These are phyloP conservation scores for Helianthus tuberosus DNA, from an alignment of 129 eudicot species.

Conservation along the genomic window DNA sequence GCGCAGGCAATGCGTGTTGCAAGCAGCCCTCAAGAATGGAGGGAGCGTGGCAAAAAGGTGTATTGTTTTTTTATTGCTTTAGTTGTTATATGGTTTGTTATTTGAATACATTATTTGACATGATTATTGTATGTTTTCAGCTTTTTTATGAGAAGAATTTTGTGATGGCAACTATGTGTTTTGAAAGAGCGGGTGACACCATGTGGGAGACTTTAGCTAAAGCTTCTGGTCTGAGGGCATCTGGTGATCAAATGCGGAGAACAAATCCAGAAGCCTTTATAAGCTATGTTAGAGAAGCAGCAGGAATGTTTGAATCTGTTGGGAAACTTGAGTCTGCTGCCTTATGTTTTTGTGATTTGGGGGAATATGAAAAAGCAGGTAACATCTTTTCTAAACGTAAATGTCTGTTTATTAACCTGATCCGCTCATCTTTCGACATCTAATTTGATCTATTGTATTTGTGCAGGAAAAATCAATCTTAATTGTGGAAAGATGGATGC, in stretches of 20 bases:
- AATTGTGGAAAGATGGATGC: conserved; percentile 24
- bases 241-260: conserved; percentile 46
- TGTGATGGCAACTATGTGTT: conserved; percentile 88
- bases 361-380: conserved; percentile 81
- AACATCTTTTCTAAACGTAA: neutral
- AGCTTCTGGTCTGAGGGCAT: conserved; percentile 62
- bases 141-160: conserved; percentile 62
- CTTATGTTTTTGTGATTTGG: conserved; percentile 61
- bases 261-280: conserved; percentile 46
- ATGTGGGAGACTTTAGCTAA: conserved; percentile 67
- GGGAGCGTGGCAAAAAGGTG: conserved; percentile 71
- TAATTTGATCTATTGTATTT: conserved; percentile 10
- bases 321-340: conserved; percentile 61
- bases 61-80: neutral
- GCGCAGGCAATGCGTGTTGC: conserved; percentile 78
- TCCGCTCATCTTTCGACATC: too few species aligned
- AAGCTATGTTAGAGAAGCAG: conserved; percentile 58
- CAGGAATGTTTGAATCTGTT: conserved; percentile 61
- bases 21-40: conserved; percentile 86
- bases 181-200: conserved; percentile 73
- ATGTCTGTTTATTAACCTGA: neutral
- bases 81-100: neutral
- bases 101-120: neutral
- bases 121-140: conserved; percentile 34
- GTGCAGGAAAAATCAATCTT: conserved; percentile 14